phyloP scores from a whole-genome alignment of 2,329 filamentous ascomycete species.

The Nothopassalora personata region DNA sequence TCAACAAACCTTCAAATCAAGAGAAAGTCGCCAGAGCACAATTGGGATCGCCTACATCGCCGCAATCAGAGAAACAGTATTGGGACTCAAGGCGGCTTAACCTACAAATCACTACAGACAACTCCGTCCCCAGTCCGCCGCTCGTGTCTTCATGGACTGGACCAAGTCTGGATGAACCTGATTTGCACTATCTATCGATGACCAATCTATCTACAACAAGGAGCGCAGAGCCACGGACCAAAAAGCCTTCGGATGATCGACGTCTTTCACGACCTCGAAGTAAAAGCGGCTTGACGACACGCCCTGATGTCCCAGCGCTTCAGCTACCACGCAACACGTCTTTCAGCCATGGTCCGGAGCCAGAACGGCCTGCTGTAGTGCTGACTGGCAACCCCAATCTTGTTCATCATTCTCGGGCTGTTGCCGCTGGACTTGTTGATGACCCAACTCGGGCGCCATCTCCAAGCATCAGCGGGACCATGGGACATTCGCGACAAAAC shows the following conservation, averaged over 20 bases:
- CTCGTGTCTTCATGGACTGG: conserved; percentile 5
- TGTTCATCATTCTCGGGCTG: background rate
- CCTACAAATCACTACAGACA: background rate
- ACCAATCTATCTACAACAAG: conserved; percentile 6
- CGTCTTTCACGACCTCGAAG: conserved; percentile 3
- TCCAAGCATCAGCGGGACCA: background rate
- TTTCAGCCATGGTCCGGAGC: background rate
- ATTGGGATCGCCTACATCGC: conserved; percentile 20
- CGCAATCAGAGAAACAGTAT: conserved; percentile 17
- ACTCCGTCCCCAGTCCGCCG: conserved; percentile 13
- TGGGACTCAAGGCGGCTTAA: conserved; percentile 7
- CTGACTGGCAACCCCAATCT: conserved; percentile 4
- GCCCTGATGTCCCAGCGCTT: background rate
- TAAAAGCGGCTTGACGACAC: conserved; percentile 1
- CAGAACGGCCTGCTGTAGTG: background rate
- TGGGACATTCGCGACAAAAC: conserved; percentile 18
- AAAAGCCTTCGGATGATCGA: background rate
- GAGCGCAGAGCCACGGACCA: conserved; percentile 7
- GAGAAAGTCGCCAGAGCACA: conserved; percentile 19
- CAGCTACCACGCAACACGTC: conserved; percentile 2
- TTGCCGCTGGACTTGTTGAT: conserved; percentile 2
- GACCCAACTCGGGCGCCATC: background rate
- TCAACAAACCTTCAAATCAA: conserved; percentile 4
- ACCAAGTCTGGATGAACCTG: conserved; percentile 9
- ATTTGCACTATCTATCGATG: conserved; percentile 8